Evolutionary conservation across 495 filamentous ascomycete genomes (phyloP).

Genomic region (Penicillium cosmopolitanum): DNA sequence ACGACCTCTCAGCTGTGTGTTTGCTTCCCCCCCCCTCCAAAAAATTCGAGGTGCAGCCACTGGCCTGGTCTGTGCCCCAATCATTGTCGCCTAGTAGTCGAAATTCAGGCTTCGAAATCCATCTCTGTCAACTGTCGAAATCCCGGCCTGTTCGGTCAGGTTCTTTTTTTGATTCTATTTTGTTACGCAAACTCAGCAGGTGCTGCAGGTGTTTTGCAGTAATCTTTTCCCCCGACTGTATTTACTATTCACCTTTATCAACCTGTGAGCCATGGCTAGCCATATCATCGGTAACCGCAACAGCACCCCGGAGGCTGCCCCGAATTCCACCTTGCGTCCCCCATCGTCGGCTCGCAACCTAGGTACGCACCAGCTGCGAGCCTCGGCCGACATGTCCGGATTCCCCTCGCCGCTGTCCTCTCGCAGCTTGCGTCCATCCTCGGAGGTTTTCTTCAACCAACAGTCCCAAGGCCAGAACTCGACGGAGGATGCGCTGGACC

Average conservation of each 20-base stretch:
- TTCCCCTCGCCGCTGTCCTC: slow-evolving; percentile 76
- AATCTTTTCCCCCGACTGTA: slow-evolving; percentile 47
- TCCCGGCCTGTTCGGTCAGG: slow-evolving; percentile 17
- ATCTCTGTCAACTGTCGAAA: slow-evolving; percentile 21
- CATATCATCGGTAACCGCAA: slow-evolving; percentile 89
- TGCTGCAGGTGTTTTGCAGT: slow-evolving; percentile 78
- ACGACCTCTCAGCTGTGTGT: slow-evolving; percentile 18
- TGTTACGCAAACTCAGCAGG: slow-evolving; percentile 78
- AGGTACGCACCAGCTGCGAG: slow-evolving; percentile 83
- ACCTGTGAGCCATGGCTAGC: slow-evolving; percentile 50
- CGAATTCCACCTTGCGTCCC: slow-evolving; percentile 85
- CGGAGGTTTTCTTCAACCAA: slow-evolving; percentile 88
- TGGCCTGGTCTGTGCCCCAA: slow-evolving; percentile 55
- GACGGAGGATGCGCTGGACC: slow-evolving; percentile 85
- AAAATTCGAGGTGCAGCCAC: slow-evolving; percentile 48
- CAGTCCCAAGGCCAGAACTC: slow-evolving; percentile 64
- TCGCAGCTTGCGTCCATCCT: slow-evolving; percentile 87
- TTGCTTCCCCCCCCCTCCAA: slow-evolving; percentile 18
- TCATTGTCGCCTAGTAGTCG: slow-evolving; percentile 37
- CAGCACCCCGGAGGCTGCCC: slow-evolving; percentile 92
- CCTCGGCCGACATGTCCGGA: slow-evolving; percentile 95
- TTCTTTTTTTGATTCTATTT: slow-evolving; percentile 29
- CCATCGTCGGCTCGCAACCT: slow-evolving; percentile 81
- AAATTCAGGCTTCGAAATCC: slow-evolving; percentile 27
- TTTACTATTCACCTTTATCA: slow-evolving; percentile 39